Evolutionary conservation across 2,329 filamentous ascomycete genomes (phyloP).

Genomic region (Diaporthe vexans): DNA sequence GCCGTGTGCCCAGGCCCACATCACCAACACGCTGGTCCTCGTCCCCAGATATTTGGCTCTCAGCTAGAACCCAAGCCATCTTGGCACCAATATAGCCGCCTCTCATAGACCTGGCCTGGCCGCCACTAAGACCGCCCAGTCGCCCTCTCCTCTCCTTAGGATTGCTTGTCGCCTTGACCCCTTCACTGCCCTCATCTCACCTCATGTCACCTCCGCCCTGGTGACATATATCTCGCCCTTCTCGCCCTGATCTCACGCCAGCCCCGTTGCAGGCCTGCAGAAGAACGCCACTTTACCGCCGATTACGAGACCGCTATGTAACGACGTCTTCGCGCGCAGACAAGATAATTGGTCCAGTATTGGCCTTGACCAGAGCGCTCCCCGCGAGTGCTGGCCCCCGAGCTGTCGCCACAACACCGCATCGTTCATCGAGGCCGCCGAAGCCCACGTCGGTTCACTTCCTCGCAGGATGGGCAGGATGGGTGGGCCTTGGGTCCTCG

Average conservation of each 20-base stretch:
- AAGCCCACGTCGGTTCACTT: slow-evolving; percentile 56
- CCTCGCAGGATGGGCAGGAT: slow-evolving; percentile 46
- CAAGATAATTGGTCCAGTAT: slow-evolving; percentile 10
- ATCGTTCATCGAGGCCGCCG: slow-evolving; percentile 44
- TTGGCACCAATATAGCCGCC: slow-evolving; percentile 27
- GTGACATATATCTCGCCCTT: slow-evolving; percentile 8
- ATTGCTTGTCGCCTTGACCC: slow-evolving; percentile 31
- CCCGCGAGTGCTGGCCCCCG: neutral
- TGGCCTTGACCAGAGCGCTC: slow-evolving; percentile 22
- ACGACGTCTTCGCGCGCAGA: slow-evolving; percentile 1
- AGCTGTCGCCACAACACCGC: neutral
- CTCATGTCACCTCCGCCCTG: neutral
- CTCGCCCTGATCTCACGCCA: neutral
- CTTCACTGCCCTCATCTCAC: neutral
- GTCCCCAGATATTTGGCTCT: slow-evolving; percentile 26
- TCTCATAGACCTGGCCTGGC: slow-evolving; percentile 10
- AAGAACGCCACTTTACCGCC: neutral
- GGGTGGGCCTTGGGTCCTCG: slow-evolving; percentile 47
- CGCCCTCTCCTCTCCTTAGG: slow-evolving; percentile 30
- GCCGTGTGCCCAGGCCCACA: slow-evolving; percentile 28
- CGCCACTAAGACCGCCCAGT: slow-evolving; percentile 17
- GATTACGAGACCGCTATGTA: slow-evolving; percentile 21
- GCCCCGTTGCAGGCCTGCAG: neutral
- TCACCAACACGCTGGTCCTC: slow-evolving; percentile 26
- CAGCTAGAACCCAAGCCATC: slow-evolving; percentile 26